These are phyloP conservation scores for Blastomyces silverae DNA, from an alignment of 2,329 filamentous ascomycete genomes.

Conservation along the genomic window DNA sequence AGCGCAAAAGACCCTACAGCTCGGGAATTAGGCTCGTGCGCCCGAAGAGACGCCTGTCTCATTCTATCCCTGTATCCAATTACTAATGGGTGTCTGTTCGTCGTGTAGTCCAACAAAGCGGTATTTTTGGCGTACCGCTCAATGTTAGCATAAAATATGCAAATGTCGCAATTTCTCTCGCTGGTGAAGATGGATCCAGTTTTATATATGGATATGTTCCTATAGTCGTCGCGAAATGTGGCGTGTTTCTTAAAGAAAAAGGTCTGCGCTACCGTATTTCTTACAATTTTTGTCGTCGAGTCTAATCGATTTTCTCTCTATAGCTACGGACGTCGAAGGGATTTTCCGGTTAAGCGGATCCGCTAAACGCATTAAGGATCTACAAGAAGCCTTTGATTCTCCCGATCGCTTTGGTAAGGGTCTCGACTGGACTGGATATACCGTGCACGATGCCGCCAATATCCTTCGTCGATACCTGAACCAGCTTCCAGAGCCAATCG, in stretches of 20 bases:
- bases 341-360: constrained; percentile 96
- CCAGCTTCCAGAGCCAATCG: constrained; percentile 91
- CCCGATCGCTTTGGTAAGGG: constrained; percentile 95
- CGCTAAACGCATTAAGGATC: constrained; percentile 95
- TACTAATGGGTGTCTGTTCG: constrained; percentile 8
- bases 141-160: constrained; percentile 94
- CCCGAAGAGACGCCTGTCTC: neutral
- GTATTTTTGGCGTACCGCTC: constrained; percentile 91
- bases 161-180: constrained; percentile 94
- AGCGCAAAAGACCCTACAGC: neutral
- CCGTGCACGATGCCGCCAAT: constrained; percentile 96
- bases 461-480: constrained; percentile 93
- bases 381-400: constrained; percentile 86
- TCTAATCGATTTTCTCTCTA: constrained; percentile 27
- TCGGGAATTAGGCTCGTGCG: neutral
- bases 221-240: constrained; percentile 96
- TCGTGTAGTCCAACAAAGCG: constrained; percentile 45
- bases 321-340: constrained; percentile 88
- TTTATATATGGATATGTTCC: constrained; percentile 99
- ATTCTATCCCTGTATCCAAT: constrained; percentile 5
- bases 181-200: constrained; percentile 84
- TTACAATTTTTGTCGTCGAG: constrained; percentile 7
- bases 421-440: constrained; percentile 94
- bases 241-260: constrained; percentile 95
- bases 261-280: constrained; percentile 47